phyloP scores from a whole-genome alignment of 345 rosid genomes.

The Lenwebbia sp. region DNA sequence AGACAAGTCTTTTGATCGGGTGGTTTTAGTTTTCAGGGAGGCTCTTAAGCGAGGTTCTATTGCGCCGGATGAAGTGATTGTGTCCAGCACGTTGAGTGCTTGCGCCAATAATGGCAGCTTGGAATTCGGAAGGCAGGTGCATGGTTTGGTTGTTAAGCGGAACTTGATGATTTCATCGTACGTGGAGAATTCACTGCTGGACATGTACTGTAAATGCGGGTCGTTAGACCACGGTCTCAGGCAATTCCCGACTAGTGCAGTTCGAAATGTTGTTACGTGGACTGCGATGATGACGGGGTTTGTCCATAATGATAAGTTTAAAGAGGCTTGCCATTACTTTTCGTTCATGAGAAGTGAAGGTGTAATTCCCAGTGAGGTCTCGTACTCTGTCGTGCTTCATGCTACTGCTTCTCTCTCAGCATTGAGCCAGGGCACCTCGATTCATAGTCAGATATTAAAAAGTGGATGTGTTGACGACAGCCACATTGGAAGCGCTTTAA shows the following conservation, averaged over 20 bases:
- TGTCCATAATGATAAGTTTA: slow-evolving; percentile 8
- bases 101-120: slow-evolving; percentile 14
- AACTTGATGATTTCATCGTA: slow-evolving; percentile 14
- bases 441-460: slow-evolving; percentile 28
- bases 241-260: slow-evolving; percentile 5
- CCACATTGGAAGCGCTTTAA: slow-evolving; percentile 18
- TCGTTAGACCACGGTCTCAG: slow-evolving; percentile 10
- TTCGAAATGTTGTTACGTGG: slow-evolving; percentile 17
- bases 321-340: slow-evolving; percentile 23
- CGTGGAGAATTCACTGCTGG: slow-evolving; percentile 26
- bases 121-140: slow-evolving; percentile 26
- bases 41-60: slow-evolving; percentile 9
- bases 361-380: slow-evolving; percentile 25
- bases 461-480: slow-evolving; percentile 10
- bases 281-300: slow-evolving; percentile 29
- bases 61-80: slow-evolving; percentile 19
- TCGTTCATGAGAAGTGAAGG: slow-evolving; percentile 20
- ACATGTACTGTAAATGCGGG: slow-evolving; percentile 21
- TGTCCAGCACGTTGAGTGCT: slow-evolving; percentile 32
- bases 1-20: slow-evolving; percentile 2
- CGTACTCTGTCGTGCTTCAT: slow-evolving; percentile 22
- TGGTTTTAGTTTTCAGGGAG: slow-evolving; percentile 9
- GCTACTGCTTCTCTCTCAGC: slow-evolving; percentile 28
- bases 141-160: slow-evolving; percentile 17
- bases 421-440: slow-evolving; percentile 14